Evolutionary conservation across 345 rosid genomes (phyloP).

Genomic region (Bruguiera gymnorhiza): DNA sequence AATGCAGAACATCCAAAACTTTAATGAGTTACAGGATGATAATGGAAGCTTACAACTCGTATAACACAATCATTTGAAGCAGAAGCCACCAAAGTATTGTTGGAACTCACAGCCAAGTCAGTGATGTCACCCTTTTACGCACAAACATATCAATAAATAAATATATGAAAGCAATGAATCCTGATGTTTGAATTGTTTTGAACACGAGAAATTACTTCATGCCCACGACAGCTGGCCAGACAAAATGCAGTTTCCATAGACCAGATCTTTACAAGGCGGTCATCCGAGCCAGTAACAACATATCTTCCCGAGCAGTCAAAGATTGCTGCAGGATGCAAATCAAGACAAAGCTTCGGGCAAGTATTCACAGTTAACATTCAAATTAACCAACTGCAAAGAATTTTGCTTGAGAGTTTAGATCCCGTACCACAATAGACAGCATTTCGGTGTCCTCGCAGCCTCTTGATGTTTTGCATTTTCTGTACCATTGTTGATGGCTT

Average conservation of each 20-base stretch:
- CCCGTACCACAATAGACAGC: slow-evolving; percentile 96
- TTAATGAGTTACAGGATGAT: background rate
- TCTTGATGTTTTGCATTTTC: slow-evolving; percentile 92
- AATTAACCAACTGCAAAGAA: background rate
- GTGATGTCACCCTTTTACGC: slow-evolving; percentile 91
- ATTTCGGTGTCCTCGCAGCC: slow-evolving; percentile 88
- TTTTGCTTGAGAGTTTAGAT: slow-evolving; percentile 9
- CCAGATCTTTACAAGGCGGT: slow-evolving; percentile 98
- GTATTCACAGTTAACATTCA: no score
- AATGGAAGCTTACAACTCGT: slow-evolving; percentile 74
- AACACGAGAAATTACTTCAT: slow-evolving; percentile 68
- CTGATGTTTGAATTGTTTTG: slow-evolving; percentile 14
- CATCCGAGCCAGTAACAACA: slow-evolving; percentile 97
- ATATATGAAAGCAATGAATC: slow-evolving; percentile 15
- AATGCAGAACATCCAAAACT: background rate
- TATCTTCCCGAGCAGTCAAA: slow-evolving; percentile 94
- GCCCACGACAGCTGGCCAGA: slow-evolving; percentile 98
- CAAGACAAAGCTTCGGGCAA: slow-evolving; percentile 12
- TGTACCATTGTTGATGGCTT: slow-evolving; percentile 93
- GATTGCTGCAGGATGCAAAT: slow-evolving; percentile 65
- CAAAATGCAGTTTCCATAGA: slow-evolving; percentile 99
- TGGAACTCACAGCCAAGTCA: slow-evolving; percentile 97
- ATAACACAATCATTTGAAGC: slow-evolving; percentile 94
- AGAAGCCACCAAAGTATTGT: slow-evolving; percentile 87
- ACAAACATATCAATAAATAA: slow-evolving; percentile 18